phyloP scores from a whole-genome alignment of 2,329 filamentous ascomycete species.

The Alternaria panax region DNA sequence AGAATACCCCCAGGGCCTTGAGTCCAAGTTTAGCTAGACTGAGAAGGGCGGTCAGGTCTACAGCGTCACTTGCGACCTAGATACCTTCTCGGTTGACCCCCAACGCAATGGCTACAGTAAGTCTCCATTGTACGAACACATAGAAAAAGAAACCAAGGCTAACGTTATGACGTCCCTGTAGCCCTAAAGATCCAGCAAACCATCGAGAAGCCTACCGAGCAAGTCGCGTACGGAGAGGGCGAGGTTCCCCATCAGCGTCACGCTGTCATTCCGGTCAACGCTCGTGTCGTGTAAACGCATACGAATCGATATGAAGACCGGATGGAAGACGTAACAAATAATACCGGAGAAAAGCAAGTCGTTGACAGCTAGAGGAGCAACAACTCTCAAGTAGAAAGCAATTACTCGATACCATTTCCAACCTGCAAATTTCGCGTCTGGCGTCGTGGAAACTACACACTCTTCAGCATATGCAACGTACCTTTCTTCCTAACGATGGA shows the following conservation, averaged over 20 bases:
- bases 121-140: neutral
- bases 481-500: too few species aligned
- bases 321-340: neutral
- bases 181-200: neutral
- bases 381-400: neutral
- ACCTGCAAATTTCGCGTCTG: too few species aligned
- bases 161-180: neutral
- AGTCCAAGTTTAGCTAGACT: neutral
- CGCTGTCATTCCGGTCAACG: conserved; percentile 1
- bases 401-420: too few species aligned
- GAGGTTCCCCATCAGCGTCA: neutral
- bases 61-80: neutral
- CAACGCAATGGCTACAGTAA: neutral
- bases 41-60: neutral
- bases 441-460: too few species aligned
- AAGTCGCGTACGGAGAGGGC: conserved; percentile 1
- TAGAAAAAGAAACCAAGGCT: neutral
- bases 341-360: too few species aligned
- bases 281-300: neutral
- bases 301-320: neutral
- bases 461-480: too few species aligned
- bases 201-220: neutral
- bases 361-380: neutral
- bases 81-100: neutral
- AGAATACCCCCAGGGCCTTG: neutral